Conservation (phyloP, 2,329 filamentous ascomycete species). For the Dactylellina cionopaga region DNA sequence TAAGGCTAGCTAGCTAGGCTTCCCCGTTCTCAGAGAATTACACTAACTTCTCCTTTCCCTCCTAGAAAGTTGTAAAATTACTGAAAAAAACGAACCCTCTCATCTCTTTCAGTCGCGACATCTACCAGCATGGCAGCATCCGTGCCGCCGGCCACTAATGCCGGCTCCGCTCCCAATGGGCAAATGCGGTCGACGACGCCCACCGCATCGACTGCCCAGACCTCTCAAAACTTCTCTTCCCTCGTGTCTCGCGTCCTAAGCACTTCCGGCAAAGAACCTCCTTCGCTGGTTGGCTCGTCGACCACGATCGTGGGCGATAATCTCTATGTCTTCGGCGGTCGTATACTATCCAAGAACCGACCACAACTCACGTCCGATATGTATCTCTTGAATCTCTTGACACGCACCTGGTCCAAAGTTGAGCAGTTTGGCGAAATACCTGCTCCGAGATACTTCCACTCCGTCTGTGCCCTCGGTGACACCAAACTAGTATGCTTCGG, state of each 20-base stretch:
- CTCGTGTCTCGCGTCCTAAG: conserved; percentile 76
- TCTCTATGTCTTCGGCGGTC: conserved; percentile 93
- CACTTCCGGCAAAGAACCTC: conserved; percentile 90
- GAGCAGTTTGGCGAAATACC: conserved; percentile 86
- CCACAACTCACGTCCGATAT: conserved; percentile 88
- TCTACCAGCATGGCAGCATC: conserved; percentile 38
- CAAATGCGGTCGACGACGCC: conserved; percentile 14
- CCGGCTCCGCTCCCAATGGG: conserved; percentile 20
- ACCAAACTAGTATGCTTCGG: conserved; percentile 98
- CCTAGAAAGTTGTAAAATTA: conserved; percentile 24
- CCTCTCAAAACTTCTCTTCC: conserved; percentile 71
- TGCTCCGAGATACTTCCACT: conserved; percentile 94
- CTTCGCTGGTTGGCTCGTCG: conserved; percentile 90
- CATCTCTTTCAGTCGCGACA: conserved; percentile 9
- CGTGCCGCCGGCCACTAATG: conserved; percentile 26
- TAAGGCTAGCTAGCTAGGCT: conserved; percentile 20
- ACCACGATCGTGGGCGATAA: conserved; percentile 96
- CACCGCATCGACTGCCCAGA: conserved; percentile 57
- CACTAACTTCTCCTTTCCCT: conserved; percentile 5
- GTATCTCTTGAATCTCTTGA: conserved; percentile 91
- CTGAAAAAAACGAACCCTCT: conserved; percentile 10
- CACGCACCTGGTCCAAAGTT: conserved; percentile 90
- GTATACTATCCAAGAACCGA: conserved; percentile 82
- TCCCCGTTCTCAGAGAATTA: not conserved
- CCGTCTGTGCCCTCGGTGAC: conserved; percentile 90